Percentiles rank a stretch among this genome's conserved stretches.
Conservation (phyloP, 768 basidiomycete species). For the Lactifluus subvellereus region DNA sequence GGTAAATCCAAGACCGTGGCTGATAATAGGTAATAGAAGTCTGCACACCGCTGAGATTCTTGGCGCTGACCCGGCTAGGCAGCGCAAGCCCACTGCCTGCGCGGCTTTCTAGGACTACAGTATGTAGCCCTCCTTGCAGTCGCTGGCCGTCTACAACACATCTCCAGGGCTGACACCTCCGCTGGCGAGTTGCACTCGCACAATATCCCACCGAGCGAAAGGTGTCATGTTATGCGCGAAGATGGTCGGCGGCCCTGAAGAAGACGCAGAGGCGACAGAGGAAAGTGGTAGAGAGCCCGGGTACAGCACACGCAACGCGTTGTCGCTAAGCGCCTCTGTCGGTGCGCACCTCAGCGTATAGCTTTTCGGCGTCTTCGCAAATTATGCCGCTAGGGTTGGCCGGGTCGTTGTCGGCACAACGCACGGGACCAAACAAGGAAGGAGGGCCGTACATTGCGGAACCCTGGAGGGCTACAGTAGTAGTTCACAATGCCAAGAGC, state of each 20-base stretch:
- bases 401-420: background rate
- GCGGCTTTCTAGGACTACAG: slow-evolving; percentile 56
- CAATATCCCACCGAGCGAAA: slow-evolving; percentile 72
- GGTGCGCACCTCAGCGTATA: slow-evolving; percentile 72
- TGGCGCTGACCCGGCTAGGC: background rate
- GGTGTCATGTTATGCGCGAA: slow-evolving; percentile 80
- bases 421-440: background rate
- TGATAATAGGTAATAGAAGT: background rate
- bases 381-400: slow-evolving; percentile 72
- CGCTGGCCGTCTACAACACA: slow-evolving; percentile 58
- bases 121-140: slow-evolving; percentile 65
- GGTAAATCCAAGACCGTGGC: background rate
- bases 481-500: background rate
- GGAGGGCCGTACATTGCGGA: slow-evolving; percentile 65
- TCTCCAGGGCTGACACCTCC: slow-evolving; percentile 39
- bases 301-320: slow-evolving; percentile 64
- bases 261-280: slow-evolving; percentile 30
- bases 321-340: slow-evolving; percentile 64
- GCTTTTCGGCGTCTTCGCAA: slow-evolving; percentile 88
- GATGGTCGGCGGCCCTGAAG: slow-evolving; percentile 36
- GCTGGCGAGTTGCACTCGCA: slow-evolving; percentile 51
- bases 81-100: slow-evolving; percentile 32
- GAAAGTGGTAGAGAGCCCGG: slow-evolving; percentile 40
- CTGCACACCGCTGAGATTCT: slow-evolving; percentile 1
- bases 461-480: slow-evolving; percentile 70